These are phyloP conservation scores for Guyanaporus albipodus DNA, from an alignment of 768 basidiomycete species.

Conservation along the genomic window DNA sequence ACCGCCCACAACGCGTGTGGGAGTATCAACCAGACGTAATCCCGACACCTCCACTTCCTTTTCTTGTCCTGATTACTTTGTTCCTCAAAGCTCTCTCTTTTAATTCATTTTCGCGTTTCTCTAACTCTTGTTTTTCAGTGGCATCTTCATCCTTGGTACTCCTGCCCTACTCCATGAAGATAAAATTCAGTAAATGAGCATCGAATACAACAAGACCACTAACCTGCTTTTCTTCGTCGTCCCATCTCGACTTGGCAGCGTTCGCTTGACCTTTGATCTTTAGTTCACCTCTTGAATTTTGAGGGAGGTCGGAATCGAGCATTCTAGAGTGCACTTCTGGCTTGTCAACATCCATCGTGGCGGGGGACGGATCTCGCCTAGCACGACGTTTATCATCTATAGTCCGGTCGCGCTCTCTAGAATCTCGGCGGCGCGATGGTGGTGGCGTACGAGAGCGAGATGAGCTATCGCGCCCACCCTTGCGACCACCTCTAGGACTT, in stretches of 20 bases:
- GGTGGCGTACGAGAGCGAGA: constrained; percentile 38
- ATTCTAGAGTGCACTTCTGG: constrained; percentile 21
- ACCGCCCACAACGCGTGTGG: constrained; percentile 10
- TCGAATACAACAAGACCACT: constrained; percentile 8
- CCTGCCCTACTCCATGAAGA: constrained; percentile 21
- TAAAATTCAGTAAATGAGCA: constrained; percentile 4
- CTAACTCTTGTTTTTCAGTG: constrained; percentile 44
- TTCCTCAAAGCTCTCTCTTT: constrained; percentile 81
- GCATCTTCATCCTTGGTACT: constrained; percentile 3
- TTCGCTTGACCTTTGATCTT: constrained; percentile 76
- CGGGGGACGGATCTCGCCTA: constrained; percentile 27
- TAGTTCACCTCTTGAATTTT: constrained; percentile 44
- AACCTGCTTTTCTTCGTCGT: constrained; percentile 35
- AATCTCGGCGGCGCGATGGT: constrained; percentile 31
- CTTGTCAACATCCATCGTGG: constrained; percentile 23
- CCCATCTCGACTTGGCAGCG: constrained; percentile 52
- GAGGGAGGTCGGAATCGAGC: constrained; percentile 30
- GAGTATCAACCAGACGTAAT: constrained; percentile 19
- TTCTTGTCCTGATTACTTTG: constrained; percentile 74
- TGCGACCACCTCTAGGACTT: constrained; percentile 32
- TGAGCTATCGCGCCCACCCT: constrained; percentile 23
- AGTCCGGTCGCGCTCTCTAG: constrained; percentile 23
- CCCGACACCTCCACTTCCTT: constrained; percentile 35
- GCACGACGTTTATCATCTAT: constrained; percentile 17
- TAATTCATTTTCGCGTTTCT: constrained; percentile 70